Evolutionary conservation across 192 early-diverging fungal species (phyloP).

Genomic region (Phycomyces nitens): DNA sequence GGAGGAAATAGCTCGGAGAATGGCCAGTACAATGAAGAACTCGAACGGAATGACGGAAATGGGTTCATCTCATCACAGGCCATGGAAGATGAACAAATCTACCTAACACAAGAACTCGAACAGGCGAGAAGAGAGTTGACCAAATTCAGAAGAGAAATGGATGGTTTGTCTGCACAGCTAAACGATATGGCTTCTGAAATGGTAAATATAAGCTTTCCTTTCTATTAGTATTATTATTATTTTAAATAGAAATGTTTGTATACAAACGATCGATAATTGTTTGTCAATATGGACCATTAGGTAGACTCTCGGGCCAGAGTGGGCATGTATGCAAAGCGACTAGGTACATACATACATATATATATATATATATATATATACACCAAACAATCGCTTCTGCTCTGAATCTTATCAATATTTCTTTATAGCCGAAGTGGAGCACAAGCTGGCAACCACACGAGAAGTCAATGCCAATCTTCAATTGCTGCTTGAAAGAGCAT

Average conservation of each 20-base stretch:
- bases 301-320: conserved; percentile 51
- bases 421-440: conserved; percentile 49
- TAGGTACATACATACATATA: too few species aligned
- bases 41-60: conserved; percentile 1
- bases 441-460: conserved; percentile 49
- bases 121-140: conserved; percentile 48
- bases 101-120: conserved; percentile 48
- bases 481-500: conserved; percentile 44
- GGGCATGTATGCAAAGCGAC: conserved; percentile 48
- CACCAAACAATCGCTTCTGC: neutral
- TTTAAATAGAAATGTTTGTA: too few species aligned
- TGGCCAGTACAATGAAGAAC: too few species aligned
- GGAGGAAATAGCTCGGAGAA: neutral
- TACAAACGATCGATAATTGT: too few species aligned
- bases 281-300: conserved; percentile 11
- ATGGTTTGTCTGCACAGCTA: conserved; percentile 52
- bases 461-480: conserved; percentile 56
- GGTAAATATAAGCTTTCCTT: conserved; percentile 22
- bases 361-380: too few species aligned
- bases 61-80: conserved; percentile 10
- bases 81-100: conserved; percentile 43
- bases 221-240: too few species aligned
- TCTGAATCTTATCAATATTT: neutral
- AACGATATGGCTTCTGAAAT: conserved; percentile 57
- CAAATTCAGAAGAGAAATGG: conserved; percentile 53